A percentile compares a stretch with the other conserved stretches of the same genome.
These are phyloP conservation scores for Mikania micrantha DNA, from an alignment of 129 eudicot species.

Conservation along the genomic window DNA sequence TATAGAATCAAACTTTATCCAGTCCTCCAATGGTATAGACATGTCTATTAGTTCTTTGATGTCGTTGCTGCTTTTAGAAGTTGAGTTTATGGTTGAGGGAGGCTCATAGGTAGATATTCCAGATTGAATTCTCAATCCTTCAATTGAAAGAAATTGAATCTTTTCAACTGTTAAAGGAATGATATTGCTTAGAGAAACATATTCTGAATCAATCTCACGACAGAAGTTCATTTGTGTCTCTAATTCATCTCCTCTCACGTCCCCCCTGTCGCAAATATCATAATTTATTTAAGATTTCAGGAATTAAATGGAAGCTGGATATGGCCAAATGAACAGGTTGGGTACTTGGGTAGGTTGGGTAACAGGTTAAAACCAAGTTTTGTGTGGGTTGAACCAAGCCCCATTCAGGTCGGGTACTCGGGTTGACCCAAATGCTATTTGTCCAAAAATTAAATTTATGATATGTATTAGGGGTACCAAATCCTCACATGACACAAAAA, in stretches of 20 bases:
- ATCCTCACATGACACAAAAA: no score
- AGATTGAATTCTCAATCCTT: constrained; percentile 66
- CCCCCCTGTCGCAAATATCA: constrained; percentile 23
- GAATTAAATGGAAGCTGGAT: background rate
- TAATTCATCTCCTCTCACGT: constrained; percentile 1
- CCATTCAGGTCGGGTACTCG: background rate
- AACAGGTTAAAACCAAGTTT: background rate
- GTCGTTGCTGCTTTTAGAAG: constrained; percentile 20
- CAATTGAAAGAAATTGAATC: constrained; percentile 52
- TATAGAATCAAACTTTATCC: constrained; percentile 20
- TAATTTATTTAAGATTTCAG: background rate
- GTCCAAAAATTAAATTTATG: background rate
- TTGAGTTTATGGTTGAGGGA: constrained; percentile 13
- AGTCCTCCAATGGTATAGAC: constrained; percentile 39
- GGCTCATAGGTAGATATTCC: constrained; percentile 56
- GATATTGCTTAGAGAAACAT: constrained; percentile 35
- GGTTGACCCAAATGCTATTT: background rate
- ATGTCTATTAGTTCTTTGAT: constrained; percentile 34
- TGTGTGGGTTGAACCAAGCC: background rate
- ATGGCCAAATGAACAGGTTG: background rate
- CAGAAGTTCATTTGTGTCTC: background rate
- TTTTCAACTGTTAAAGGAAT: constrained; percentile 52
- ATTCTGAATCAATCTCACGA: constrained; percentile 31
- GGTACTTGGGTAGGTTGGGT: background rate
- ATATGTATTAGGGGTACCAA: background rate